Evolutionary conservation across 345 rosid genomes (phyloP).

Genomic region (Lepidium sativum): DNA sequence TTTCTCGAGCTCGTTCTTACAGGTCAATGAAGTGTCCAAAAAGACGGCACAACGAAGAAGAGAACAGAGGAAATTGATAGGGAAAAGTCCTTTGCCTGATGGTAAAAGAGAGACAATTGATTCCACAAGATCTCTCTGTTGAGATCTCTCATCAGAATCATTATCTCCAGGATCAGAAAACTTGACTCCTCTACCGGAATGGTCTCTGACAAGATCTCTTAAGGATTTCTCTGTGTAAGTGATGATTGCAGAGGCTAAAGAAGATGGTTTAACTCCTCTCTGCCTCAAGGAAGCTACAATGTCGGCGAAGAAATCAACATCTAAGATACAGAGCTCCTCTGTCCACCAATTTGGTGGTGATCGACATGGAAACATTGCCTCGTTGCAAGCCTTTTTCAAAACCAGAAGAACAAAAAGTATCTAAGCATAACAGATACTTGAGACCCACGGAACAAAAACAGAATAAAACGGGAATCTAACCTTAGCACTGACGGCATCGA

Average conservation of each 20-base stretch:
- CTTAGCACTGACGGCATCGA: slow-evolving; percentile 55
- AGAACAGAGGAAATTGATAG: slow-evolving; percentile 74
- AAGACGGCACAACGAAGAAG: slow-evolving; percentile 77
- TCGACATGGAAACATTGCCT: slow-evolving; percentile 74
- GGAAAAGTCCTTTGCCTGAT: slow-evolving; percentile 61
- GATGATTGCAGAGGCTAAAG: slow-evolving; percentile 51
- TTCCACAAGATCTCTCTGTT: slow-evolving; percentile 55
- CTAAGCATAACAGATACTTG: neutral
- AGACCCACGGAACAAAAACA: neutral
- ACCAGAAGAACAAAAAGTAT: neutral
- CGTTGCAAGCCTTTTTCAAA: slow-evolving; percentile 55
- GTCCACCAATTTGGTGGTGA: slow-evolving; percentile 97
- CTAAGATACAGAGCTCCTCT: slow-evolving; percentile 76
- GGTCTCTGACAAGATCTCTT: slow-evolving; percentile 77
- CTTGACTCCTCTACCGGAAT: slow-evolving; percentile 48
- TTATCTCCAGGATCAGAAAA: slow-evolving; percentile 19
- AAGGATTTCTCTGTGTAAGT: slow-evolving; percentile 80
- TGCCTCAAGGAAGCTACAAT: slow-evolving; percentile 52
- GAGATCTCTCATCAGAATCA: slow-evolving; percentile 33
- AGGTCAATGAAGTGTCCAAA: slow-evolving; percentile 43
- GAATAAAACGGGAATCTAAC: too few relatives aligned
- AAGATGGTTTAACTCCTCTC: slow-evolving; percentile 56
- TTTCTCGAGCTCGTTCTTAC: slow-evolving; percentile 79
- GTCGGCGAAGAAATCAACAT: slow-evolving; percentile 41
- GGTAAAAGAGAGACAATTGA: slow-evolving; percentile 65